phyloP scores from a whole-genome alignment of 2,329 filamentous ascomycete genomes.

The Apiospora hydei region DNA sequence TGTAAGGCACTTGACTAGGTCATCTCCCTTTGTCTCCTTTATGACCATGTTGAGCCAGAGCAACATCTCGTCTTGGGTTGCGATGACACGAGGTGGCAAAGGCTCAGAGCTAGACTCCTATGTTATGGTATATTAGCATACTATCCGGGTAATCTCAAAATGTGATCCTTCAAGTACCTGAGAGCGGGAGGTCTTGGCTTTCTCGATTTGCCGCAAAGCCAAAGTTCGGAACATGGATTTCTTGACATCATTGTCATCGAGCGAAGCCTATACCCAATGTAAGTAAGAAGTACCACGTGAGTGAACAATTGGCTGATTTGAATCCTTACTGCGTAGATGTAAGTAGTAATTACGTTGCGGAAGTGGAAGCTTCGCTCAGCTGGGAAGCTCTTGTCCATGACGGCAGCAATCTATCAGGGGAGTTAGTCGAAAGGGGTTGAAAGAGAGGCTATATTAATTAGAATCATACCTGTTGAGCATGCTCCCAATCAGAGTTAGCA shows the following conservation, averaged over 20 bases:
- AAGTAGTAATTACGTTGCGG: conserved; percentile 62
- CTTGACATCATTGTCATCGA: conserved; percentile 4
- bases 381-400: conserved; percentile 59
- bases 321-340: conserved; percentile 57
- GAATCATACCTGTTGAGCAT: conserved; percentile 60
- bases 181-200: conserved; percentile 24
- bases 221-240: conserved; percentile 24
- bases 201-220: conserved; percentile 22
- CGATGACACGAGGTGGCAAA: conserved; percentile 19
- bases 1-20: conserved; percentile 25
- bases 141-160: neutral
- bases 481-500: conserved; percentile 61
- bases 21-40: neutral
- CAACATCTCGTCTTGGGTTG: conserved; percentile 33
- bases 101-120: neutral
- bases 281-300: neutral
- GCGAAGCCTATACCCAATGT: neutral
- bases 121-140: neutral
- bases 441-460: neutral
- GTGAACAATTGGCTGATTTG: too few relatives aligned
- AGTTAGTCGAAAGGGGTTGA: conserved; percentile 25
- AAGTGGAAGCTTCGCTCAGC: conserved; percentile 58
- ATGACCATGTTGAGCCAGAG: conserved; percentile 34
- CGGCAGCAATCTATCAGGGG: conserved; percentile 57
- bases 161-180: neutral